phyloP scores from a whole-genome alignment of 148 eudicot species.

The Camellia japonica region DNA sequence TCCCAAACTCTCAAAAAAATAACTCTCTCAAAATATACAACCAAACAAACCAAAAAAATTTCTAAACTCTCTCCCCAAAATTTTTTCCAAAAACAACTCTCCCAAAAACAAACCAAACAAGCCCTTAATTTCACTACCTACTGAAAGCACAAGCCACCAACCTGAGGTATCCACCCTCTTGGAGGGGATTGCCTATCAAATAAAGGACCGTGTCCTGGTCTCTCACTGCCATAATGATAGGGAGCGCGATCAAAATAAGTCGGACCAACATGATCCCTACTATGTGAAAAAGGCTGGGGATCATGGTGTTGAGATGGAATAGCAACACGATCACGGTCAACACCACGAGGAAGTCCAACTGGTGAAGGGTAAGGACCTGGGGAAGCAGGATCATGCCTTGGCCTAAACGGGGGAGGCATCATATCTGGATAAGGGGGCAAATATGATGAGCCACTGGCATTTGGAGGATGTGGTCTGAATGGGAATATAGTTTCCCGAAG shows the following conservation, averaged over 20 bases:
- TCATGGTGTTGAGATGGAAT: constrained; percentile 27
- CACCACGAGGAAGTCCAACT: constrained; percentile 33
- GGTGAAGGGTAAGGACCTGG: constrained; percentile 50
- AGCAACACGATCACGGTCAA: constrained; percentile 21
- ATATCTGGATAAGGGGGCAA: constrained; percentile 35
- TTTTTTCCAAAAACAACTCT: too few species aligned
- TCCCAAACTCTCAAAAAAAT: too few species aligned
- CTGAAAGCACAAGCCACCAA: constrained; percentile 13
- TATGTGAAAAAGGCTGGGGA: constrained; percentile 33
- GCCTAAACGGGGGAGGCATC: constrained; percentile 50
- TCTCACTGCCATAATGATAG: constrained; percentile 37
- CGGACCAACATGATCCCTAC: constrained; percentile 35
- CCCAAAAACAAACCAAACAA: too few species aligned
- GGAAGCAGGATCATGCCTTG: constrained; percentile 52
- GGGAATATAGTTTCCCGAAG: constrained; percentile 49
- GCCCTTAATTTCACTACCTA: background rate
- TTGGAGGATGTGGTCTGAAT: constrained; percentile 28
- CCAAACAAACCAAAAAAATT: too few species aligned
- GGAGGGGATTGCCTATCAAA: constrained; percentile 46
- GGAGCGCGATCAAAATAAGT: constrained; percentile 28
- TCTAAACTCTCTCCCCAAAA: too few species aligned
- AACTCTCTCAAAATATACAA: too few species aligned
- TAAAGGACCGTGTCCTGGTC: constrained; percentile 38
- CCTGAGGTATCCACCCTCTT: constrained; percentile 44
- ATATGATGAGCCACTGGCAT: constrained; percentile 30